These are phyloP conservation scores for Moringa oleifera DNA, from an alignment of 345 rosid species.

Conservation along the genomic window DNA sequence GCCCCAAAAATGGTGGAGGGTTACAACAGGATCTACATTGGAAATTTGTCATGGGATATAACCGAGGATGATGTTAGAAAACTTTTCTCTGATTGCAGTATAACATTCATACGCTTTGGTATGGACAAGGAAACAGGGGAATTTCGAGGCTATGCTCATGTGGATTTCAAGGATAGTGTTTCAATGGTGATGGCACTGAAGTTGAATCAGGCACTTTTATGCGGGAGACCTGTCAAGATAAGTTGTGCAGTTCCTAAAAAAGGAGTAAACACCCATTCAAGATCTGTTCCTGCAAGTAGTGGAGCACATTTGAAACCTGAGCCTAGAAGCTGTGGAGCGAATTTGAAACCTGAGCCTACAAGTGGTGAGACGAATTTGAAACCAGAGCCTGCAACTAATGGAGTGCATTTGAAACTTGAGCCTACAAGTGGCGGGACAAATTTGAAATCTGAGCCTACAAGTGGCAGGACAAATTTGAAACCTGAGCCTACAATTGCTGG, in stretches of 20 bases:
- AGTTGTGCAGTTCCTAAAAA: conserved; percentile 75
- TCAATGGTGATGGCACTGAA: conserved; percentile 65
- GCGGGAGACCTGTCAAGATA: conserved; percentile 81
- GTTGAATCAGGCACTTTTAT: conserved; percentile 65
- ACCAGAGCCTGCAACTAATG: neutral
- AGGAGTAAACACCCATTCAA: conserved; percentile 20
- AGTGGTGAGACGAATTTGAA: conserved; percentile 12
- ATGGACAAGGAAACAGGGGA: conserved; percentile 76
- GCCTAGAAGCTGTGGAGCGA: neutral
- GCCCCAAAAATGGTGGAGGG: conserved; percentile 66
- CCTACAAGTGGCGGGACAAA: neutral
- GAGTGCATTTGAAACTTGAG: neutral
- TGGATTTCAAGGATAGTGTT: conserved; percentile 64
- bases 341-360: neutral
- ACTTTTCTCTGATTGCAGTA: conserved; percentile 68
- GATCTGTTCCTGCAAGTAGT: conserved; percentile 2
- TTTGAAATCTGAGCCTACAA: neutral
- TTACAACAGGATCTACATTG: conserved; percentile 79
- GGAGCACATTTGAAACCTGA: conserved; percentile 2
- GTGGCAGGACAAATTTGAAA: neutral
- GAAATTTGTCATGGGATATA: conserved; percentile 85
- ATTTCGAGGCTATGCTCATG: conserved; percentile 83
- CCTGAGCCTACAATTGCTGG: conserved; percentile 9
- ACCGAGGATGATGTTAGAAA: conserved; percentile 65
- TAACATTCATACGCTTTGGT: conserved; percentile 69